These are phyloP conservation scores for Penicillium daleae DNA, from an alignment of 495 filamentous ascomycete species.

Conservation along the genomic window DNA sequence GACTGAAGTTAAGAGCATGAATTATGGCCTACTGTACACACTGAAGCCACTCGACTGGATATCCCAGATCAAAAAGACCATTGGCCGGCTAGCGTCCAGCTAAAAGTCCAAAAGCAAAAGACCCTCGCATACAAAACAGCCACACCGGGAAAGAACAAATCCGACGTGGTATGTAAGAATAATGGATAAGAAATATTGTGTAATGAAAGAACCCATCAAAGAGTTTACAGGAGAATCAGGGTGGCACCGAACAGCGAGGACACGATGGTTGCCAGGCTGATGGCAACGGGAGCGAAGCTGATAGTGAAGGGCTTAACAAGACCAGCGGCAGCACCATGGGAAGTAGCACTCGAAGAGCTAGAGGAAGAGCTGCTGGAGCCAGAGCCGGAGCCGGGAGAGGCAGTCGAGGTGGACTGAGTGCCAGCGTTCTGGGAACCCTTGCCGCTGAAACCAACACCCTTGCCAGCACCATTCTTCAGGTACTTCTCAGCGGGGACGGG, in stretches of 20 bases:
- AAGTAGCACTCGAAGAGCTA: conserved; percentile 24
- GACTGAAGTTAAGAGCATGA: conserved; percentile 5
- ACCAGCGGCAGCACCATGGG: conserved; percentile 50
- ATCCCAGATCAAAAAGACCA: conserved; percentile 12
- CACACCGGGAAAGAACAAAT: conserved; percentile 18
- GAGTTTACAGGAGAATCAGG: conserved; percentile 47
- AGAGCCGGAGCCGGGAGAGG: conserved; percentile 63
- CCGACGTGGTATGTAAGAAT: not conserved
- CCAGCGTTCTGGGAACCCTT: conserved; percentile 73
- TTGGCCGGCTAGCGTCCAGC: conserved; percentile 1
- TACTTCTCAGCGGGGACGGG: conserved; percentile 68
- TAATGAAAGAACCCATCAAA: not conserved
- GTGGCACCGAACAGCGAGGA: conserved; percentile 69
- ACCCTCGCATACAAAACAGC: conserved; percentile 21
- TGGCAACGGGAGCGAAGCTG: conserved; percentile 56
- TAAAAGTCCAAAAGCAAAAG: not conserved
- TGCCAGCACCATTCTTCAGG: conserved; percentile 74
- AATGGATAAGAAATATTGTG: not conserved
- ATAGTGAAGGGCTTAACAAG: conserved; percentile 44
- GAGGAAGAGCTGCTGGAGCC: conserved; percentile 19
- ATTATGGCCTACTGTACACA: conserved; percentile 27
- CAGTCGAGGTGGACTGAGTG: conserved; percentile 52
- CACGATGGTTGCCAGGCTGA: conserved; percentile 56
- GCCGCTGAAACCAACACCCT: conserved; percentile 71
- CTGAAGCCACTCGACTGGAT: not conserved